Evolutionary conservation across 2,329 filamentous ascomycete species (phyloP).

Genomic region (Pestalotiopsis sp.): DNA sequence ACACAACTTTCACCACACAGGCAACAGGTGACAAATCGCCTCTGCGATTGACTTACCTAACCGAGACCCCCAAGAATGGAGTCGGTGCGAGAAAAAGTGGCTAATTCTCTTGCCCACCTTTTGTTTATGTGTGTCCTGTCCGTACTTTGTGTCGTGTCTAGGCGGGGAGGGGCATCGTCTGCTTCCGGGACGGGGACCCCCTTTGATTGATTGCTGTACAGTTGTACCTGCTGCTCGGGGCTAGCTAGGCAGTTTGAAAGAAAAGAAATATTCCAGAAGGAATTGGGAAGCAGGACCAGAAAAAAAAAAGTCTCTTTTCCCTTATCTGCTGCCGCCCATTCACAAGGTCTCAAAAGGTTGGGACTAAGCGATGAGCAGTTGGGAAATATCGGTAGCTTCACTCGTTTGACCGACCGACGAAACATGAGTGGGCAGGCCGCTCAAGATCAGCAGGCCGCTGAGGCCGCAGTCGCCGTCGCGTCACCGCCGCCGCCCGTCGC

Average conservation of each 20-base stretch:
- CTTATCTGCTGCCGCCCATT: neutral
- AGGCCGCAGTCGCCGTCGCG: neutral
- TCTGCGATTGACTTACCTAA: conserved; percentile 9
- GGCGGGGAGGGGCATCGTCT: neutral
- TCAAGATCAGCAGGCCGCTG: conserved; percentile 1
- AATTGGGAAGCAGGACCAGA: neutral
- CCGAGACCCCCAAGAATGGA: conserved; percentile 3
- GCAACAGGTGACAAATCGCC: neutral
- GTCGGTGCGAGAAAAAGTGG: conserved; percentile 3
- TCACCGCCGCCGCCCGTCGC: neutral
- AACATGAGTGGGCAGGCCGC: conserved; percentile 5
- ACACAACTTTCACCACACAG: too few species aligned
- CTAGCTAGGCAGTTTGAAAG: neutral
- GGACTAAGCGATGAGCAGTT: conserved; percentile 2
- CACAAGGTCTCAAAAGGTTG: conserved; percentile 1
- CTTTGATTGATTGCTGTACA: neutral
- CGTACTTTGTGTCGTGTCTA: neutral
- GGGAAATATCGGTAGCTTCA: neutral
- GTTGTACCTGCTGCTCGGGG: neutral
- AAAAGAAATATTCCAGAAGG: neutral
- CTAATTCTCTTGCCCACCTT: neutral
- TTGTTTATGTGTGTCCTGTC: neutral
- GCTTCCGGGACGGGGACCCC: neutral
- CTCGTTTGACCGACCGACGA: neutral
- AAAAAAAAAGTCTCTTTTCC: neutral